These are phyloP conservation scores for Babesia caballi DNA, from an alignment of 169 alveolate species.

Conservation along the genomic window DNA sequence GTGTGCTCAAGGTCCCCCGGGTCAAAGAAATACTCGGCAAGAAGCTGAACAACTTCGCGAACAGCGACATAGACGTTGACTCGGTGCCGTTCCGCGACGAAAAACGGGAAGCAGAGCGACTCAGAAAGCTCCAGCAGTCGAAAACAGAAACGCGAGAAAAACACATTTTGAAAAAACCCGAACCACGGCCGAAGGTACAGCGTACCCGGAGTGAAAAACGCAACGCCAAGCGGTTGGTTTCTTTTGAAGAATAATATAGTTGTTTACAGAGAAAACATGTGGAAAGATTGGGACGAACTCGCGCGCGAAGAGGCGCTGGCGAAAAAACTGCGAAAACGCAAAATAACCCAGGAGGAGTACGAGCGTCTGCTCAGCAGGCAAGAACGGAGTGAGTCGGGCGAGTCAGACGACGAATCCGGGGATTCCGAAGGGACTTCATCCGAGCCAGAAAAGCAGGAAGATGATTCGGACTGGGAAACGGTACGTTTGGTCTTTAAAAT, in stretches of 20 bases:
- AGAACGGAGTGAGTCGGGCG: neutral
- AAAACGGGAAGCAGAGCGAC: slow-evolving; percentile 35
- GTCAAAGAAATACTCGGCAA: slow-evolving; percentile 87
- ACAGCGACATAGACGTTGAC: slow-evolving; percentile 16
- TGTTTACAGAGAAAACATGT: slow-evolving; percentile 2
- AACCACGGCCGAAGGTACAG: neutral
- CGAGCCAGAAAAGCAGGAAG: neutral
- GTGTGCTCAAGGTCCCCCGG: slow-evolving; percentile 89
- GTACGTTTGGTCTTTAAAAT: neutral
- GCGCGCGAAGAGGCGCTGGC: slow-evolving; percentile 73
- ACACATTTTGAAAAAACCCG: neutral
- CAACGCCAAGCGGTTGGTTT: slow-evolving; percentile 50
- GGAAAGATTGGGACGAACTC: slow-evolving; percentile 58
- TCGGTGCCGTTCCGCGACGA: slow-evolving; percentile 46
- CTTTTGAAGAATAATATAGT: neutral
- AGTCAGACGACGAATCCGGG: neutral
- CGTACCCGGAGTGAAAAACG: slow-evolving; percentile 76
- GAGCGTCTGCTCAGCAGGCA: slow-evolving; percentile 19
- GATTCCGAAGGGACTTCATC: neutral
- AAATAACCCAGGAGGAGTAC: slow-evolving; percentile 41
- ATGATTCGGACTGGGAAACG: slow-evolving; percentile 31
- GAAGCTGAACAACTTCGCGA: slow-evolving; percentile 21
- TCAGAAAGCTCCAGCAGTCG: slow-evolving; percentile 6
- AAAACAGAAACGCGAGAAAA: neutral
- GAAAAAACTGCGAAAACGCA: slow-evolving; percentile 84